Evolutionary conservation across 1,284 basidiomycete genomes (phyloP).

Genomic region (Cutaneotrichosporon sp.): DNA sequence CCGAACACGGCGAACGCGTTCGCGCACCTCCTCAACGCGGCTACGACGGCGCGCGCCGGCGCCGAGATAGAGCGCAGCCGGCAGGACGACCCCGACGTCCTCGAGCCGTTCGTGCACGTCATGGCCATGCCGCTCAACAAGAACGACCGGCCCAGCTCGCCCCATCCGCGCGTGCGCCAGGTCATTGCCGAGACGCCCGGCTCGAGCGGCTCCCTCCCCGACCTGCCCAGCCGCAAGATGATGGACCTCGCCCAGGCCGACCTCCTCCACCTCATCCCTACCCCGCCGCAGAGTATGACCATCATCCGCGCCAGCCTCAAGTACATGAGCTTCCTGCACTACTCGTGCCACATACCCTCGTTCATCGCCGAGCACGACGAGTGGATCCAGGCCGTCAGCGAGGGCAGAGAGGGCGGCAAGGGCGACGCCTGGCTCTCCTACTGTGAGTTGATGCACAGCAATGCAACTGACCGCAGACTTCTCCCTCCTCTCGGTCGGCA

Average conservation of each 20-base stretch:
- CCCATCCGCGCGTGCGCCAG: constrained; percentile 12
- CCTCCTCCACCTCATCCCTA: constrained; percentile 24
- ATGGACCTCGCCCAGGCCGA: constrained; percentile 32
- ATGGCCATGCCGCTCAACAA: constrained; percentile 23
- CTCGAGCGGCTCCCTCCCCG: constrained; percentile 20
- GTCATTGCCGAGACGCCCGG: constrained; percentile 13
- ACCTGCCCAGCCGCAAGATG: constrained; percentile 24
- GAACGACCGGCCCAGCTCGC: constrained; percentile 17
- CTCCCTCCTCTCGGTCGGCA: constrained; percentile 24
- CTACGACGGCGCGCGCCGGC: constrained; percentile 8
- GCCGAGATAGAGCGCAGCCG: constrained; percentile 18
- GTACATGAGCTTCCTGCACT: constrained; percentile 31
- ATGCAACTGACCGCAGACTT: constrained; percentile 26
- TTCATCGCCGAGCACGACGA: constrained; percentile 33
- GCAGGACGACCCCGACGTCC: constrained; percentile 29
- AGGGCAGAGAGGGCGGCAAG: constrained; percentile 23
- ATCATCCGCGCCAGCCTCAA: constrained; percentile 28
- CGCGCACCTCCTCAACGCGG: constrained; percentile 20
- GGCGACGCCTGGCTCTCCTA: constrained; percentile 27
- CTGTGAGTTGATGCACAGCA: constrained; percentile 15
- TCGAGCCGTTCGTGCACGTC: constrained; percentile 29
- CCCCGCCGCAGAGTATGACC: constrained; percentile 22
- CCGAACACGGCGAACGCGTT: constrained; percentile 21
- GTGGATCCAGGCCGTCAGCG: constrained; percentile 29
- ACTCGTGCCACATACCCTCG: constrained; percentile 30